Evolutionary conservation across 2,329 filamentous ascomycete genomes (phyloP).

Genomic region (Fusarium nurragi): DNA sequence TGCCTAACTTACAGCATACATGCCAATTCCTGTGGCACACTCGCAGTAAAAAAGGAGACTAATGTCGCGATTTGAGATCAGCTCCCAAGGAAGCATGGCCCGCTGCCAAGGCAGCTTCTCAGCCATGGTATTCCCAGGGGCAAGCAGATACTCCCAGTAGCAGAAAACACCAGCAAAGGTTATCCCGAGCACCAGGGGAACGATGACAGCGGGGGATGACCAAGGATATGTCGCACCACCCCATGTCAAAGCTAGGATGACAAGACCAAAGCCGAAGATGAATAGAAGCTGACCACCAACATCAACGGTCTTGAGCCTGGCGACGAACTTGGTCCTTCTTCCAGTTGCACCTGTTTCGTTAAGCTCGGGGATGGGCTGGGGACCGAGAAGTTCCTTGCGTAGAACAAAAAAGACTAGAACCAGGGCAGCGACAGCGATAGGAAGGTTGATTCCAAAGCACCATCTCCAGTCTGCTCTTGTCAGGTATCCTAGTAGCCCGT

Average conservation of each 20-base stretch:
- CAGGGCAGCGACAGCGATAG: slow-evolving; percentile 62
- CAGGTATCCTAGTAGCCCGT: slow-evolving; percentile 53
- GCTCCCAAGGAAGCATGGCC: slow-evolving; percentile 71
- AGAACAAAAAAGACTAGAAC: slow-evolving; percentile 65
- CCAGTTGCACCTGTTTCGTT: slow-evolving; percentile 51
- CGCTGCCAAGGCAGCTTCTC: slow-evolving; percentile 62
- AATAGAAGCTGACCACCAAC: slow-evolving; percentile 66
- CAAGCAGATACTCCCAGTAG: slow-evolving; percentile 64
- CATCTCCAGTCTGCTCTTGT: slow-evolving; percentile 69
- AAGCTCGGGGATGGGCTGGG: slow-evolving; percentile 58
- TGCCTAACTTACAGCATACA: slow-evolving; percentile 54
- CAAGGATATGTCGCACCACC: slow-evolving; percentile 64
- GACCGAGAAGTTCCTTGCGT: slow-evolving; percentile 66
- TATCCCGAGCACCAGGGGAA: slow-evolving; percentile 58
- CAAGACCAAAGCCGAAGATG: slow-evolving; percentile 61
- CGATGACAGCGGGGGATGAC: slow-evolving; percentile 59
- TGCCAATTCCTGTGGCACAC: slow-evolving; percentile 66
- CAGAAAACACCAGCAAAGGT: slow-evolving; percentile 55
- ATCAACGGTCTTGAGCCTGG: slow-evolving; percentile 64
- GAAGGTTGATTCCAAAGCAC: slow-evolving; percentile 72
- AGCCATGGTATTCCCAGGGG: slow-evolving; percentile 57
- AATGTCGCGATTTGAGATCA: slow-evolving; percentile 67
- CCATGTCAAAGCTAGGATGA: slow-evolving; percentile 66
- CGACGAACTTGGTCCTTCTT: slow-evolving; percentile 48
- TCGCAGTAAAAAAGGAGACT: slow-evolving; percentile 70